Evolutionary conservation across 208 protist genomes (phyloP).

Genomic region (Leishmania aethiopica): DNA sequence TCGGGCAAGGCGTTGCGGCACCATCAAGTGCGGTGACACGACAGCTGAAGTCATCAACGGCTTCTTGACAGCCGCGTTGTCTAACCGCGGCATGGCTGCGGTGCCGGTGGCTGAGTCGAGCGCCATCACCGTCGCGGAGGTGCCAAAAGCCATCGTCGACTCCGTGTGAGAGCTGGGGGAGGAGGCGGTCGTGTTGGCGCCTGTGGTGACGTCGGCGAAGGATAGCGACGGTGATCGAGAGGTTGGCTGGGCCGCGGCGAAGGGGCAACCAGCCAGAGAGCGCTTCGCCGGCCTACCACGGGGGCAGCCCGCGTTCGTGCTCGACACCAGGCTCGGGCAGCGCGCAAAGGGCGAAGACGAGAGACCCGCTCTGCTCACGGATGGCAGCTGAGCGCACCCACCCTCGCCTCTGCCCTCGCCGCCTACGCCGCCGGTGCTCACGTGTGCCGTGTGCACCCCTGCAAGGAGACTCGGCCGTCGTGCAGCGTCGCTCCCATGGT

Average conservation of each 20-base stretch:
- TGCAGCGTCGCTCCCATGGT: neutral
- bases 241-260: neutral
- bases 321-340: neutral
- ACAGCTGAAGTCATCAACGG: neutral
- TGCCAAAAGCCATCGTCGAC: neutral
- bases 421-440: neutral
- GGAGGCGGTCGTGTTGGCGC: neutral
- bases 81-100: neutral
- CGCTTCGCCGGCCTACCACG: neutral
- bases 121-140: neutral
- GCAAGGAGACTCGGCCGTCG: neutral
- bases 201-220: neutral
- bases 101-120: neutral
- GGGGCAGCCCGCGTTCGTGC: neutral
- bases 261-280: neutral
- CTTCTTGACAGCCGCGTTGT: neutral
- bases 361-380: neutral
- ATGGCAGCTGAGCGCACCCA: neutral
- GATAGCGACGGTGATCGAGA: neutral
- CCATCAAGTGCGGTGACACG: neutral
- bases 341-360: neutral
- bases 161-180: neutral
- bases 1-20: constrained; percentile 8
- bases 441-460: neutral
- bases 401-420: no score